Conservation (phyloP, 768 basidiomycete genomes). For the Fistulinella prunicolor region DNA sequence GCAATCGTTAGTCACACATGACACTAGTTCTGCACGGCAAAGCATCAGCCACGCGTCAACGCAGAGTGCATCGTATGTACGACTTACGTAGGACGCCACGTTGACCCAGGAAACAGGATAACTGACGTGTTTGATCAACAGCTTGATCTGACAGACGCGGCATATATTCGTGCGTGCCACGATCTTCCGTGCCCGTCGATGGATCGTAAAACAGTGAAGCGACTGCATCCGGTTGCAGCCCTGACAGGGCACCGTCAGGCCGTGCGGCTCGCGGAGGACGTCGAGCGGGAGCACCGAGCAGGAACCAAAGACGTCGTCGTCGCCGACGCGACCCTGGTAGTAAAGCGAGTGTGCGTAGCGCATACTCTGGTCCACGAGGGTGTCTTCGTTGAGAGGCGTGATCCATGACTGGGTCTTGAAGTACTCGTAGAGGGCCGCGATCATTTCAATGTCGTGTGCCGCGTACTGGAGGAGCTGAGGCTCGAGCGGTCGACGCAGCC, state of each 20-base stretch:
- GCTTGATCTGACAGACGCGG: conserved; percentile 31
- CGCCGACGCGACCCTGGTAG: conserved; percentile 26
- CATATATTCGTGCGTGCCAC: conserved; percentile 25
- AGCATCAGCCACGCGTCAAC: conserved; percentile 5
- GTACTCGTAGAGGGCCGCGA: conserved; percentile 34
- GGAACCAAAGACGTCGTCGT: conserved; percentile 23
- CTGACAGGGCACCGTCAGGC: conserved; percentile 21
- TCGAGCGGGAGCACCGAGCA: conserved; percentile 26
- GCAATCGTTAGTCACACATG: neutral
- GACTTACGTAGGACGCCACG: conserved; percentile 17
- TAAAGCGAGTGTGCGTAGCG: conserved; percentile 29
- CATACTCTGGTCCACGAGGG: conserved; percentile 25
- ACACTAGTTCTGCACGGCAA: conserved; percentile 9
- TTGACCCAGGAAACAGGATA: conserved; percentile 22
- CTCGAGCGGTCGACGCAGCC: conserved; percentile 38
- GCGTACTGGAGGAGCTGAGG: conserved; percentile 39
- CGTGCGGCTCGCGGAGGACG: conserved; percentile 24
- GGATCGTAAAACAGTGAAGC: conserved; percentile 25
- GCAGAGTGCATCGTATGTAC: neutral
- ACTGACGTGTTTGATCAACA: conserved; percentile 23
- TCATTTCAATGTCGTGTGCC: conserved; percentile 41
- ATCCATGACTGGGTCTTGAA: conserved; percentile 31
- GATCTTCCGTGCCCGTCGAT: conserved; percentile 15
- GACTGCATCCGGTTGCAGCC: conserved; percentile 30
- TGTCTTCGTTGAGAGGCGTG: conserved; percentile 11